Percentiles rank a stretch among this genome's conserved stretches.
These are phyloP conservation scores for Backusella tuberculispora DNA, from an alignment of 192 early-diverging fungal genomes.

Conservation along the genomic window DNA sequence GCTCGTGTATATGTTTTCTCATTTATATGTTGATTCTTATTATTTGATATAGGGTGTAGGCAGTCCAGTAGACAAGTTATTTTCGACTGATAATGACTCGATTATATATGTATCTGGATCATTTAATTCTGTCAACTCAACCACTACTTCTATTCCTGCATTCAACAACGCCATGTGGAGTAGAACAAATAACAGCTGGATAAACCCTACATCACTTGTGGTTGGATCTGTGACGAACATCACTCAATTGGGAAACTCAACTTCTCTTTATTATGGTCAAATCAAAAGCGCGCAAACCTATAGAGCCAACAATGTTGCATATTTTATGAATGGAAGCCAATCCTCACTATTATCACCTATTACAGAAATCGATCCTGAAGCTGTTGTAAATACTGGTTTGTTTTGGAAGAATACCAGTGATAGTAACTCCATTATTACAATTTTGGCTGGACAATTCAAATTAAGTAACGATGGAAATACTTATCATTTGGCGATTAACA, in stretches of 20 bases:
- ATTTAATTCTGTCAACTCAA: not conserved
- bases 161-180: constrained; percentile 9
- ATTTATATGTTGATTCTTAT: not conserved
- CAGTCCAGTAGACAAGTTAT: constrained; percentile 20
- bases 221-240: constrained; percentile 7
- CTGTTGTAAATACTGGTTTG: constrained; percentile 53
- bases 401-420: constrained; percentile 54
- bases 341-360: not conserved
- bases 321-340: not conserved
- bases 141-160: not conserved
- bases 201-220: not conserved
- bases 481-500: constrained; percentile 47
- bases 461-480: constrained; percentile 33
- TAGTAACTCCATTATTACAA: constrained; percentile 9
- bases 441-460: constrained; percentile 61
- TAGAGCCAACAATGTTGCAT: constrained; percentile 14
- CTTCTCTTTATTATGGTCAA: constrained; percentile 25
- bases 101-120: not conserved
- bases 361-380: not conserved
- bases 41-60: constrained; percentile 16
- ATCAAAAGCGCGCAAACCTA: constrained; percentile 28
- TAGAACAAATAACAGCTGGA: not conserved
- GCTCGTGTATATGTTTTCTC: not conserved
- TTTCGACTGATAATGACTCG: not conserved
- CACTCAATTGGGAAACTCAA: not conserved